Base-by-base conservation (phyloP, 2,329 filamentous ascomycete species). In the Lachnellula cervina region DNA sequence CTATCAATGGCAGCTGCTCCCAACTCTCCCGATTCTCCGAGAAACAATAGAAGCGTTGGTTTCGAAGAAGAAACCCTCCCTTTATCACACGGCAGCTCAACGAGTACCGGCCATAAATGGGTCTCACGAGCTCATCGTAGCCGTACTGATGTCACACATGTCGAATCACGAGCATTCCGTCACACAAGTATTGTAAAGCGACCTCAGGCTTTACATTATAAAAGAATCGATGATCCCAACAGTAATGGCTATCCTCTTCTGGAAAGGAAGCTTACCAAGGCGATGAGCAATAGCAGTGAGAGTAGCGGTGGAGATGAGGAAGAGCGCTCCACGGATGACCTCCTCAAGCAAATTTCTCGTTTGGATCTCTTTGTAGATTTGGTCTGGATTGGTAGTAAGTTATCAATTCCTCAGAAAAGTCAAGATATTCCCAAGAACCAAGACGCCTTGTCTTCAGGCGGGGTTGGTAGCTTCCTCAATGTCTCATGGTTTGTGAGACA, bases 281-380 rank as follows among this genome's bases (percentile, higher is more conserved):
- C 32, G 17, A 37, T 9, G 14, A 16, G 14, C 37, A 40, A 23
- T 34, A 38, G 17, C 5, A 53, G 16, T 19, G 47, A 47, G 21
- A 17, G 25, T 19, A 50, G 47, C 25, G 25, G 25, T 16, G 34
- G 28, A 11, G 47, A 49, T 11, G 21, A 16, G 16, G 52, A 58
- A 32, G 40, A 56, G n/a, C 53, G 50, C 2, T 51, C 57, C 9
- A 51, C 53, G 2, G 57, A 56, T 35, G 42, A 56, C 28, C 13
- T 49, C 5, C 7, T 47, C 16, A 58, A 60, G 38, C 54, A 57
- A 23, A 44, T 53, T 28, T 43, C 45, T 7, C 54, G 57, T 5
- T 14, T 59, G 5, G 56, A 59, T 37, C 35, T 61, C 17, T 59
- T 62, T 19, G 54, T 60, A 14, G 61, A 63, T 38, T 40, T 63